Evolutionary conservation across 176 grass and related monocot genomes (phyloP).

Genomic region (Lolium perenne): DNA sequence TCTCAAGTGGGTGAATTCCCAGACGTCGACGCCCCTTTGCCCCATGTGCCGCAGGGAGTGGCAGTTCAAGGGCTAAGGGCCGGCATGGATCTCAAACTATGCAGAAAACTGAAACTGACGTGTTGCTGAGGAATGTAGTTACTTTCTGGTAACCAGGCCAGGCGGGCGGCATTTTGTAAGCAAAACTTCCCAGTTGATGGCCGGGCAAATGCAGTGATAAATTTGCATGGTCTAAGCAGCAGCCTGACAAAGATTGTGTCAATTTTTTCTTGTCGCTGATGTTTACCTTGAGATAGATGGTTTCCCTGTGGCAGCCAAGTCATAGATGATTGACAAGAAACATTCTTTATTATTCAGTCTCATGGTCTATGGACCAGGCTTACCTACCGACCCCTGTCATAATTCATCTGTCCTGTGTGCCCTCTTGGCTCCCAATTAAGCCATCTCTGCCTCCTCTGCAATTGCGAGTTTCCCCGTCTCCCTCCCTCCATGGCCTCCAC

Average conservation of each 20-base stretch:
- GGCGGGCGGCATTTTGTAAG: neutral
- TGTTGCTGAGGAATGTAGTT: neutral
- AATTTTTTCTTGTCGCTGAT: neutral
- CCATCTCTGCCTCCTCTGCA: neutral
- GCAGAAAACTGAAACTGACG: neutral
- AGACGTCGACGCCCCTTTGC: constrained; percentile 73
- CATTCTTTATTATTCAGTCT: neutral
- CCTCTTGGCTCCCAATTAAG: neutral
- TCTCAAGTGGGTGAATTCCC: constrained; percentile 89
- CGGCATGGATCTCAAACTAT: neutral
- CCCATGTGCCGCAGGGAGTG: constrained; percentile 92
- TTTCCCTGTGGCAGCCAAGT: too few species aligned
- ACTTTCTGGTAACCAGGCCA: neutral
- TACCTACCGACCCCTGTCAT: neutral
- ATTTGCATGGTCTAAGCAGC: neutral
- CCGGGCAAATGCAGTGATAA: neutral
- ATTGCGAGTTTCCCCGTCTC: neutral
- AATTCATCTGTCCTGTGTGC: neutral
- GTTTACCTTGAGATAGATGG: neutral
- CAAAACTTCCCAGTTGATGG: neutral
- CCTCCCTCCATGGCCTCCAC: constrained; percentile 32
- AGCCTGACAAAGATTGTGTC: neutral
- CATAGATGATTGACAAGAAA: too few species aligned
- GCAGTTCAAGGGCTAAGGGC: constrained; percentile 78
- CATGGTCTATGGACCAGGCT: neutral